Evolutionary conservation across 148 eudicot genomes (phyloP).

Genomic region (Polygonum aviculare): DNA sequence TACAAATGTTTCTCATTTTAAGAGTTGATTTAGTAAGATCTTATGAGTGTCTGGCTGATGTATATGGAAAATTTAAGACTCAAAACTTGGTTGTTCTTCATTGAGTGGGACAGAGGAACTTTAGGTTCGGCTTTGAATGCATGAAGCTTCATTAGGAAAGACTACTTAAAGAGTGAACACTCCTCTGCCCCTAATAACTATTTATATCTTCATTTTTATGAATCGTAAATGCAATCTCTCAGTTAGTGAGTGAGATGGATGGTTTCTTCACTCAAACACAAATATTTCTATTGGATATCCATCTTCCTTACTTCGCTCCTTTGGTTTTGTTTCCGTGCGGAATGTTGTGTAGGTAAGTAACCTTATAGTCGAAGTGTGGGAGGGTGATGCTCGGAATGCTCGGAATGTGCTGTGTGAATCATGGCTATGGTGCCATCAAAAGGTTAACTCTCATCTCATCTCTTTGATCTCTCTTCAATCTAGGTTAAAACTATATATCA

Average conservation of each 20-base stretch:
- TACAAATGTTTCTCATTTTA: background rate
- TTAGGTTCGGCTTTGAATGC: background rate
- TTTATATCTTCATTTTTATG: too few species aligned
- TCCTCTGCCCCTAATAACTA: too few species aligned
- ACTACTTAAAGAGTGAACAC: background rate
- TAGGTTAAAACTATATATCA: background rate
- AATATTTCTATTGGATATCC: background rate
- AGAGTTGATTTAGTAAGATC: background rate
- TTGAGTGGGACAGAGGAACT: background rate
- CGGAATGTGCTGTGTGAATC: conserved; percentile 14
- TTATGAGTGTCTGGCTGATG: background rate
- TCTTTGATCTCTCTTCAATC: background rate
- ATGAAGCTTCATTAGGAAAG: background rate
- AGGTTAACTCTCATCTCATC: background rate
- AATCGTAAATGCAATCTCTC: background rate
- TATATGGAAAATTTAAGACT: background rate
- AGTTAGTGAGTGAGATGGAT: background rate
- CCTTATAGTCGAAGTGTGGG: background rate
- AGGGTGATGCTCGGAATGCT: conserved; percentile 12
- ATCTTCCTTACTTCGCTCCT: background rate
- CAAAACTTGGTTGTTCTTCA: background rate
- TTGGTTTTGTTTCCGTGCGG: background rate
- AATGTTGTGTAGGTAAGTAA: conserved; percentile 2
- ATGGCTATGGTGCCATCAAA: conserved; percentile 17
- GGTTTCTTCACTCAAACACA: background rate